Base-by-base conservation (phyloP, 2,329 filamentous ascomycete species). In the Simplicillium sp. region DNA sequence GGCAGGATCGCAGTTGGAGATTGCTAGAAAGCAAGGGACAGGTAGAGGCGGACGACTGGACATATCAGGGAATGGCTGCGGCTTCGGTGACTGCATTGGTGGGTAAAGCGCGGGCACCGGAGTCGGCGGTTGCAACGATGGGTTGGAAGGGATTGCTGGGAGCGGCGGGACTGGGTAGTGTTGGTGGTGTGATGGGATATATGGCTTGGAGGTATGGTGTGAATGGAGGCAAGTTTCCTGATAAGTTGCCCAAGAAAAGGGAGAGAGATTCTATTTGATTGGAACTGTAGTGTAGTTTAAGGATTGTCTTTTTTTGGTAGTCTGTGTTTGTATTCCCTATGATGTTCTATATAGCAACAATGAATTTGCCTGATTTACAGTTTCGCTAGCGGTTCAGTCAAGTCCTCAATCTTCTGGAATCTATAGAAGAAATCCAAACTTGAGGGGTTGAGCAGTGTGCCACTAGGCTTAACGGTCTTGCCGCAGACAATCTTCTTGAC, bases 401-500 rank as follows among this genome's bases (percentile, higher is more conserved):
- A 45, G 29, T 62, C 53, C 36, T 63, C 59, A 18, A 64, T 52
- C 42, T 57, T 54, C 38, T 62, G 60, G 32, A 90, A 92, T 53
- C 77, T 80, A 50, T 92, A 89, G 54, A 87, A 92, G 53, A 73
- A 90, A 28, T 87, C 71, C 44, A 92, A 60, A 47, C 82, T 84
- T 52, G 82, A 63, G 0, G 86, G 86, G 53, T 94, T 92, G 40
- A 84, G 61, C 52, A 92, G 60, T 4, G 85, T 90, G 2, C 84
- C 84, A 37, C 81, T 86, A 0, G 84, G 75, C 60, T 83, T 87
- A 54, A 92, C 75, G 17, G 65, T 75, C 50, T 80, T 77, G 0
- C 86, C 86, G 0, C 77, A 87, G 1, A 92, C 80, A 47, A 92
- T 92, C 54, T 86, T 82, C 64, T 92, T 92, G 25, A 92, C 82